Evolutionary conservation across 805 yeast genomes (phyloP).

Genomic region (Candida easanensis): DNA sequence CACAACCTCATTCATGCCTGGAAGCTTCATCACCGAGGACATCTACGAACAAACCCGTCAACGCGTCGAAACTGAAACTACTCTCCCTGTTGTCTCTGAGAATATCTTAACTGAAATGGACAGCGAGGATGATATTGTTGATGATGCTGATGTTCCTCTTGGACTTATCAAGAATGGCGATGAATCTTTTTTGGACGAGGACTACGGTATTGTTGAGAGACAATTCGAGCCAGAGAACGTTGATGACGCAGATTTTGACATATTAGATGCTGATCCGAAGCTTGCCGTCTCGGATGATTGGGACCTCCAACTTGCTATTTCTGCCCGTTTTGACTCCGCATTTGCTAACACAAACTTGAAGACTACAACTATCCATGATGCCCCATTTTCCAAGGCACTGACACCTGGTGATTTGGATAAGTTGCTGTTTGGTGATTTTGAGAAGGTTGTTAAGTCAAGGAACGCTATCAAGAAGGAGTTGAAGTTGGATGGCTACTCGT

Average conservation of each 20-base stretch:
- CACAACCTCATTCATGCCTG: conserved; percentile 25
- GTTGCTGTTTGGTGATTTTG: conserved; percentile 46
- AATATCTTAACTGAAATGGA: conserved; percentile 16
- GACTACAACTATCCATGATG: conserved; percentile 23
- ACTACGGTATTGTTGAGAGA: conserved; percentile 47
- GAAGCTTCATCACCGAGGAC: conserved; percentile 25
- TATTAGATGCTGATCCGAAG: conserved; percentile 41
- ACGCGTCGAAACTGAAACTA: background rate
- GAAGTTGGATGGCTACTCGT: conserved; percentile 24
- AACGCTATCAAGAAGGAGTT: conserved; percentile 30
- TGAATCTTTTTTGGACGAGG: conserved; percentile 23
- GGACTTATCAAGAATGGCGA: conserved; percentile 13
- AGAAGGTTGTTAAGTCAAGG: conserved; percentile 29
- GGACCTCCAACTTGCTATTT: conserved; percentile 60
- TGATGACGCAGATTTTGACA: conserved; percentile 43
- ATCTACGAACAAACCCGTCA: conserved; percentile 6
- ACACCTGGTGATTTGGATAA: conserved; percentile 42
- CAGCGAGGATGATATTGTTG: conserved; percentile 12
- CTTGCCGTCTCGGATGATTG: conserved; percentile 57
- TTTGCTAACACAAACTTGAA: conserved; percentile 18
- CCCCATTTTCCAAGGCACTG: conserved; percentile 20
- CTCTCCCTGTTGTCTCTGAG: background rate
- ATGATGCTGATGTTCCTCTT: conserved; percentile 8
- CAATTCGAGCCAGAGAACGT: conserved; percentile 67
- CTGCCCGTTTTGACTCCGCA: conserved; percentile 30